Percentiles rank a stretch among this genome's conserved stretches.
These are phyloP conservation scores for Saturnispora bothae DNA, from an alignment of 805 yeast species.

Conservation along the genomic window DNA sequence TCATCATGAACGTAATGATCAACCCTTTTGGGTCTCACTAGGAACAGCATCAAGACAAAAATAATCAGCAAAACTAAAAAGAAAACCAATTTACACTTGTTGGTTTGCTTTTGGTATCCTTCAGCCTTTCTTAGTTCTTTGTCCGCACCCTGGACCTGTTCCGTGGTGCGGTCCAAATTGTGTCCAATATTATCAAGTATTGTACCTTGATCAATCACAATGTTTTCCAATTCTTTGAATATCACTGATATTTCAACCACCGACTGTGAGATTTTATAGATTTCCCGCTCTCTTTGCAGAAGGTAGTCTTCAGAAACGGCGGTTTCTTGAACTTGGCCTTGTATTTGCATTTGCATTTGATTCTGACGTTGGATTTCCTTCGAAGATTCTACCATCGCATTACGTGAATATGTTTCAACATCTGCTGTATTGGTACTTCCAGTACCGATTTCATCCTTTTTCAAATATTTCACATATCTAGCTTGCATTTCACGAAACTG, in stretches of 20 bases:
- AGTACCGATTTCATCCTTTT: slow-evolving; percentile 51
- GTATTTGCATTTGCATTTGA: slow-evolving; percentile 25
- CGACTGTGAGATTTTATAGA: slow-evolving; percentile 84
- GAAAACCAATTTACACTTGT: slow-evolving; percentile 81
- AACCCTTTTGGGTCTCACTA: slow-evolving; percentile 47
- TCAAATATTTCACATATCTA: slow-evolving; percentile 72
- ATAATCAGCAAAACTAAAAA: slow-evolving; percentile 62
- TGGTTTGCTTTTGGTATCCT: slow-evolving; percentile 74
- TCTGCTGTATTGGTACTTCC: slow-evolving; percentile 14
- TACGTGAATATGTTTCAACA: slow-evolving; percentile 41
- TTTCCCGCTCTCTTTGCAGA: slow-evolving; percentile 78
- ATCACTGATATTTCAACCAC: slow-evolving; percentile 88
- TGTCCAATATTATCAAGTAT: slow-evolving; percentile 89
- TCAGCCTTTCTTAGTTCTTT: slow-evolving; percentile 70
- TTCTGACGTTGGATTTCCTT: slow-evolving; percentile 32
- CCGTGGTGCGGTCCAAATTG: slow-evolving; percentile 71
- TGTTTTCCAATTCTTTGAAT: slow-evolving; percentile 82
- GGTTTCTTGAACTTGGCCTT: slow-evolving; percentile 39
- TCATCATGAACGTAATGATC: slow-evolving; percentile 22
- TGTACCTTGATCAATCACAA: slow-evolving; percentile 94
- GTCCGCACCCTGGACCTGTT: slow-evolving; percentile 66
- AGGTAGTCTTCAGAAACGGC: slow-evolving; percentile 34
- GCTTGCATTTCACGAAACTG: slow-evolving; percentile 81
- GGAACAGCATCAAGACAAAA: slow-evolving; percentile 56
- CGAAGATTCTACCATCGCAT: slow-evolving; percentile 35